Conservation (phyloP, 1,139 yeast species). For the Komagataea norvegica region DNA sequence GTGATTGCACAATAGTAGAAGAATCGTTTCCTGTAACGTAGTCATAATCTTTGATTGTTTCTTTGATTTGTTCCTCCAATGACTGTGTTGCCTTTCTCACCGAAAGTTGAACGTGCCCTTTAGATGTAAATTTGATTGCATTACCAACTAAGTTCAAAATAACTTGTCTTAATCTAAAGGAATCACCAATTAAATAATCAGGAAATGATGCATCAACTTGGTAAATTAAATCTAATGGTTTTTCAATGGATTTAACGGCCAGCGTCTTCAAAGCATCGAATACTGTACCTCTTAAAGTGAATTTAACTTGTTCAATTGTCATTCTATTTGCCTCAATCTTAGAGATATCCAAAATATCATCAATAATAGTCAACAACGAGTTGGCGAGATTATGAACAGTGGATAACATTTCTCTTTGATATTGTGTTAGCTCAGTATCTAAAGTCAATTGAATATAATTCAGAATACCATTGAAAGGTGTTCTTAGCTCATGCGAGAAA, state of each 20-base stretch:
- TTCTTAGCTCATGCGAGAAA: conserved; percentile 88
- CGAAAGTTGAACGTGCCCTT: conserved; percentile 72
- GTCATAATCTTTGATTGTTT: conserved; percentile 19
- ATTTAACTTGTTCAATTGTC: conserved; percentile 89
- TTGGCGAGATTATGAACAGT: conserved; percentile 86
- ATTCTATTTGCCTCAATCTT: conserved; percentile 90
- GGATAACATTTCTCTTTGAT: conserved; percentile 85
- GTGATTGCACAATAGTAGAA: conserved; percentile 20
- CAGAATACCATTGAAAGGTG: conserved; percentile 89
- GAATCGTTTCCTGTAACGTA: conserved; percentile 24
- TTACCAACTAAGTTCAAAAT: conserved; percentile 82
- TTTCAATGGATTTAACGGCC: conserved; percentile 86
- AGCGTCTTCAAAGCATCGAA: conserved; percentile 86
- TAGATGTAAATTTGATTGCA: conserved; percentile 81
- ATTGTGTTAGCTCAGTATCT: conserved; percentile 83
- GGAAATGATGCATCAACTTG: conserved; percentile 86
- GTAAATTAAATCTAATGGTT: conserved; percentile 73
- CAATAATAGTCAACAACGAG: conserved; percentile 78
- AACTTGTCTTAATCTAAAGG: conserved; percentile 82
- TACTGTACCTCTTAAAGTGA: conserved; percentile 79
- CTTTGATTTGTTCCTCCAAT: conserved; percentile 19
- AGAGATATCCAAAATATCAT: conserved; percentile 85
- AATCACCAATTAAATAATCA: conserved; percentile 80
- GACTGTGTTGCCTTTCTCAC: conserved; percentile 45
- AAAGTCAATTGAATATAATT: conserved; percentile 89